Base-by-base conservation (phyloP, 306 rosid species). In the Prunus mongolica region DNA sequence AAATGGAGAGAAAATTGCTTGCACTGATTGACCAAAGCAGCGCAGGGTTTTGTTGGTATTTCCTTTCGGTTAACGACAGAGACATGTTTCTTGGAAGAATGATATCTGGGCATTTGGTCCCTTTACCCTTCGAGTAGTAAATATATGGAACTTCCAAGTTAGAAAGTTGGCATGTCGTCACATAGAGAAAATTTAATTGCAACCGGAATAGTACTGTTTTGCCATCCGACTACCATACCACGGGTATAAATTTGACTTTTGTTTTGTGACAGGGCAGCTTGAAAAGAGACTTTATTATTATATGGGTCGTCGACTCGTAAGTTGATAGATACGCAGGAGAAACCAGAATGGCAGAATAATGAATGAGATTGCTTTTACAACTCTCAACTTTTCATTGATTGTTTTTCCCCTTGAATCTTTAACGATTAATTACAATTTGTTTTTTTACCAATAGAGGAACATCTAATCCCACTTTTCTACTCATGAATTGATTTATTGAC, bases 31-130 rank as follows among this genome's bases (percentile, higher is more conserved):
- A 73, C 13, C 69, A 60, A 25, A 61, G 45, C n/a, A 46, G 54
- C 12, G 60, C 47, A 46, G 60, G 69, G 15, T 4, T 11, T 62
- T 73, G 2, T 32, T 34, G 32, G 25, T 20, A 30, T 30, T 52
- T 56, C 49, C 55, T 57, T 20, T 9, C 46, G 45, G 18, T 58
- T 20, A 46, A 60, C 3, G 57, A 73, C 68, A 60, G 22, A 15
- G 4, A 61, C n/a, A 46, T 61, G 78, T 62, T 74, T 74, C 49
- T 60, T 44, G 57, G 56, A 73, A 41, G 41, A 41, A 9, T 15
- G 25, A n/a, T 57, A 16, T 56, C 41, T 22, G 65, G 65, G 65
- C 34, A 56, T 55, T 72, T 57, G 25, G 44, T 58, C 67, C 25
- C 6, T 41, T 56, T 50, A 5, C 20, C 8, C 19, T 12, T 30